A percentile compares a stretch with the other conserved stretches of the same genome.
Conservation (phyloP, 257 asterid genomes). For the Parsonsia alboflavescens region DNA sequence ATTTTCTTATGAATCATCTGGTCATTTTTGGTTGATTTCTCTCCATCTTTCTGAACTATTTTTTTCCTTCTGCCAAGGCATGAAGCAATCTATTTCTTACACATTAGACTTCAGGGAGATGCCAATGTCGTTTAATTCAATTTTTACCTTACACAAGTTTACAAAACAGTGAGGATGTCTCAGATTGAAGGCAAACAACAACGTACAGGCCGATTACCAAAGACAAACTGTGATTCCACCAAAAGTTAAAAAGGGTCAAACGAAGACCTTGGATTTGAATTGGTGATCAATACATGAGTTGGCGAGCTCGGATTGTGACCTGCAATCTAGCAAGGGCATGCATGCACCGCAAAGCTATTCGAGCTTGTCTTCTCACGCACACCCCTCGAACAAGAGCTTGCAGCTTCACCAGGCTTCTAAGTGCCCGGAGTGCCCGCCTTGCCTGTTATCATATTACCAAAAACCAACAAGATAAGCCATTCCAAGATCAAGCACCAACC, state of each 20-base stretch:
- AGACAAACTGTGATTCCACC: neutral
- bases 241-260: too few species aligned
- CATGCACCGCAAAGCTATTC: slow-evolving; percentile 71
- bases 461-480: neutral
- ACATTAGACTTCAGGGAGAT: neutral
- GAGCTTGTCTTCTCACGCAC: slow-evolving; percentile 60
- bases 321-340: slow-evolving; percentile 70
- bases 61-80: neutral
- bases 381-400: slow-evolving; percentile 80
- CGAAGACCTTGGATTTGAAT: too few species aligned
- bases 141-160: too few species aligned
- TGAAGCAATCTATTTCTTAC: neutral
- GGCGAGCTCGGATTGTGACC: slow-evolving; percentile 61
- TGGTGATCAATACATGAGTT: slow-evolving; percentile 20
- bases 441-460: slow-evolving; percentile 35
- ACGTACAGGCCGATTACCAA: neutral
- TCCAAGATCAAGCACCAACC: neutral
- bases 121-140: too few species aligned
- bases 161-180: too few species aligned
- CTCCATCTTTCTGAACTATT: neutral
- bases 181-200: too few species aligned
- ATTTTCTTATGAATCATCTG: neutral
- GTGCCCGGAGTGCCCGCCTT: slow-evolving; percentile 54
- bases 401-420: slow-evolving; percentile 65
- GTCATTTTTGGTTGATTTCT: neutral